Evolutionary conservation across 2,329 filamentous ascomycete species (phyloP).

Genomic region (Graphilbum ipis-grandicollis): DNA sequence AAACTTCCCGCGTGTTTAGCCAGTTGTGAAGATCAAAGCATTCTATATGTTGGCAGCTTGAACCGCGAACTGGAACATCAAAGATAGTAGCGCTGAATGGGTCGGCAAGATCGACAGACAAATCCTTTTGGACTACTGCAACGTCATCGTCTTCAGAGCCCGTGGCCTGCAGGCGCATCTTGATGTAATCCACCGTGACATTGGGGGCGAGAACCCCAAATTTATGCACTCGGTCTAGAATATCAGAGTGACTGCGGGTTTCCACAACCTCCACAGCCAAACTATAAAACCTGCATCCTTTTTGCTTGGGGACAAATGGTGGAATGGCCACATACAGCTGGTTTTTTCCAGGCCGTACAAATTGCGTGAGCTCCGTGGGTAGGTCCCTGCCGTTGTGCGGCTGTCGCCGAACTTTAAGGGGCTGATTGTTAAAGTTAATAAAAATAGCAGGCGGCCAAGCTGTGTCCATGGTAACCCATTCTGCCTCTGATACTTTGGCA

Average conservation of each 20-base stretch:
- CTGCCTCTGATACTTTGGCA: conserved; percentile 18
- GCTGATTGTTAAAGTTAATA: conserved; percentile 45
- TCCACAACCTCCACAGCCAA: conserved; percentile 56
- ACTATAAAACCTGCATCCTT: conserved; percentile 27
- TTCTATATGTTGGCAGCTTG: conserved; percentile 56
- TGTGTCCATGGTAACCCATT: conserved; percentile 48
- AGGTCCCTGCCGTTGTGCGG: conserved; percentile 59
- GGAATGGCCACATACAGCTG: conserved; percentile 33
- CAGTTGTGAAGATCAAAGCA: conserved; percentile 84
- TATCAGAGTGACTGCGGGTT: conserved; percentile 27
- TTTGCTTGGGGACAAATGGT: conserved; percentile 9
- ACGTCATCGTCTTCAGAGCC: conserved; percentile 43
- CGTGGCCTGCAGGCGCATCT: conserved; percentile 18
- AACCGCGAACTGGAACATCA: conserved; percentile 53
- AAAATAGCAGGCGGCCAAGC: conserved; percentile 57
- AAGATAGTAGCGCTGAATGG: conserved; percentile 51
- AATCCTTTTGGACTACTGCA: conserved; percentile 34
- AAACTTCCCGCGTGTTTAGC: conserved; percentile 41
- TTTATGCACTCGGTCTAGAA: conserved; percentile 22
- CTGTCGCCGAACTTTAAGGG: conserved; percentile 45
- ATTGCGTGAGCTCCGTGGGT: conserved; percentile 54
- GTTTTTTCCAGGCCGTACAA: conserved; percentile 43
- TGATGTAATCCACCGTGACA: conserved; percentile 40
- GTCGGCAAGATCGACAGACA: conserved; percentile 48
- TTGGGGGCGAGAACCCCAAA: conserved; percentile 22